These are phyloP conservation scores for Serendipita indica DNA, from an alignment of 768 basidiomycete genomes.

Conservation along the genomic window DNA sequence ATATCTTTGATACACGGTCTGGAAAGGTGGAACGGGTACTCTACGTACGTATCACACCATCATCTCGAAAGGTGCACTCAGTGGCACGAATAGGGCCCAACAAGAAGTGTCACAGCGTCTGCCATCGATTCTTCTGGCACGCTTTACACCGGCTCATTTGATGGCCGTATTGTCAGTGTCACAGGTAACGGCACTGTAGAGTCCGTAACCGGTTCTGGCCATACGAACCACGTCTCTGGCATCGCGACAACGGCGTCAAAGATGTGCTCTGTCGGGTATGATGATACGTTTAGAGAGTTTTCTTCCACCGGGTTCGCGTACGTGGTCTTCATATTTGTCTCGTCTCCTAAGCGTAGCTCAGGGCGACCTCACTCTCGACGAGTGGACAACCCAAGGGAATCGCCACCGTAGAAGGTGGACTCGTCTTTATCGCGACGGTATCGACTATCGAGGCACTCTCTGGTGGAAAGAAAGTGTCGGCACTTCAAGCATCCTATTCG, in stretches of 20 bases:
- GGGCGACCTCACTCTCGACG: not conserved
- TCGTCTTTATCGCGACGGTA: slow-evolving; percentile 49
- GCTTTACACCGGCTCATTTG: slow-evolving; percentile 67
- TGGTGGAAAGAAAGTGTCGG: slow-evolving; percentile 51
- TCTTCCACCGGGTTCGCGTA: slow-evolving; percentile 36
- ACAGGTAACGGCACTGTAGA: slow-evolving; percentile 33
- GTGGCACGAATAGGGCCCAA: slow-evolving; percentile 43
- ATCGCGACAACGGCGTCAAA: slow-evolving; percentile 36
- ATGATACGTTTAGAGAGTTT: slow-evolving; percentile 64
- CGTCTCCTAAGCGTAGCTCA: not conserved
- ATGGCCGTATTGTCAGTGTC: slow-evolving; percentile 60
- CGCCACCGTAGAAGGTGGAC: slow-evolving; percentile 42
- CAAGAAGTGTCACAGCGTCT: slow-evolving; percentile 58
- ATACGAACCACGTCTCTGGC: slow-evolving; percentile 54
- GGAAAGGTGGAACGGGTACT: slow-evolving; percentile 47
- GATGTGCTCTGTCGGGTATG: slow-evolving; percentile 61
- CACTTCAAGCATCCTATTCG: slow-evolving; percentile 35
- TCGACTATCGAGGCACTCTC: slow-evolving; percentile 49
- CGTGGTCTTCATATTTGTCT: slow-evolving; percentile 8
- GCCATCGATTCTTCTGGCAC: slow-evolving; percentile 26
- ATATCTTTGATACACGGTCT: slow-evolving; percentile 62
- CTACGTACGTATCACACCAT: slow-evolving; percentile 31
- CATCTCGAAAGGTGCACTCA: not conserved
- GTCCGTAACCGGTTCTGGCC: slow-evolving; percentile 45
- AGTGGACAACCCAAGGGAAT: slow-evolving; percentile 48